Conservation (phyloP, 2,329 filamentous ascomycete species). For the Exophiala aquamarina region DNA sequence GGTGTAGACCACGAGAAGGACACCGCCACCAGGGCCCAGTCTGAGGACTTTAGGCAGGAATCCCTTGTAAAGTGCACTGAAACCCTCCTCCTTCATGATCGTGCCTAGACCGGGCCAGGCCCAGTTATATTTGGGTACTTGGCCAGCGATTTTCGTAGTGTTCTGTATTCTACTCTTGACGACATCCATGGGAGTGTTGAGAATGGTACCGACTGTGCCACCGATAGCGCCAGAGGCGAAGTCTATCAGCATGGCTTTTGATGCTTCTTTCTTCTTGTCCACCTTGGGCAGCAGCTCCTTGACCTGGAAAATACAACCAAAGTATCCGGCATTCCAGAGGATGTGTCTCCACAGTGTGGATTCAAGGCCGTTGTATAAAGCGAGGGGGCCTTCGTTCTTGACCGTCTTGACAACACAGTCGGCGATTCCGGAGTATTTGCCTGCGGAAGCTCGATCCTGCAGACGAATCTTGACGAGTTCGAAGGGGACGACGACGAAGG, state of each 20-base stretch:
- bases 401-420: slow-evolving; percentile 67
- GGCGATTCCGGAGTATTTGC: slow-evolving; percentile 61
- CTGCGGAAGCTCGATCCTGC: slow-evolving; percentile 89
- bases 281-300: slow-evolving; percentile 77
- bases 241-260: slow-evolving; percentile 80
- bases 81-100: slow-evolving; percentile 91
- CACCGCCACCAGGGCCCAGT: slow-evolving; percentile 68
- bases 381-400: slow-evolving; percentile 76
- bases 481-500: slow-evolving; percentile 96
- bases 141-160: slow-evolving; percentile 76
- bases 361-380: slow-evolving; percentile 95
- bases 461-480: slow-evolving; percentile 98
- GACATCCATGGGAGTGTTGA: slow-evolving; percentile 96
- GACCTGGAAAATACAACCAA: slow-evolving; percentile 98
- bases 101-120: slow-evolving; percentile 84
- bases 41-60: slow-evolving; percentile 93
- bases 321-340: slow-evolving; percentile 93
- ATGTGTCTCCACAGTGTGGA: slow-evolving; percentile 95
- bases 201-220: slow-evolving; percentile 83
- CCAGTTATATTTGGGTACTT: slow-evolving; percentile 96
- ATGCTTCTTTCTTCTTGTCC: slow-evolving; percentile 66
- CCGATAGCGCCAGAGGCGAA: slow-evolving; percentile 82
- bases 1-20: slow-evolving; percentile 51
- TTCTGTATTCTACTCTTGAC: slow-evolving; percentile 99
- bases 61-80: slow-evolving; percentile 91